These are phyloP conservation scores for Euphrasia confusa DNA, from an alignment of 257 asterid species.

Conservation along the genomic window DNA sequence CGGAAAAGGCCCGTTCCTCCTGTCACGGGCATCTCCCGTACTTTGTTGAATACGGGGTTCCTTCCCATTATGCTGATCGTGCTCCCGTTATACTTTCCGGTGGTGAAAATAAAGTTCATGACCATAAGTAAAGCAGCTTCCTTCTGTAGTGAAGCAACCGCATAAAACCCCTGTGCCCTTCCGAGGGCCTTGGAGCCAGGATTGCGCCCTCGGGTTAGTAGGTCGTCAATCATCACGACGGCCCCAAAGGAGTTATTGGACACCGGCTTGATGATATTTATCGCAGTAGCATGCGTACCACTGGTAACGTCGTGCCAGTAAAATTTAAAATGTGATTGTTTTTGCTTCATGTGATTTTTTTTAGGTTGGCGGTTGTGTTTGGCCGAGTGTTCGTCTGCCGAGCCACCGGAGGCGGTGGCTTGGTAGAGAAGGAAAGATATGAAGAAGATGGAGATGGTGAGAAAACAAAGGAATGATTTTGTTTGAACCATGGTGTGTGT, in stretches of 20 bases:
- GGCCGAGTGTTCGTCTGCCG: conserved; percentile 12
- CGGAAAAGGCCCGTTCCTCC: background rate
- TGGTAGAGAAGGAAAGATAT: background rate
- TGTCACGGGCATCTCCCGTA: background rate
- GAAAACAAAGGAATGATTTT: background rate
- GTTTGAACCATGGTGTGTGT: conserved; percentile 26
- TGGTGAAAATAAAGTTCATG: background rate
- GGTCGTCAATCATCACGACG: conserved; percentile 49
- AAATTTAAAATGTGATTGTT: conserved; percentile 28
- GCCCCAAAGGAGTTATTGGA: conserved; percentile 14
- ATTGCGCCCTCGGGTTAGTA: conserved; percentile 40
- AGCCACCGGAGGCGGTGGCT: conserved; percentile 13
- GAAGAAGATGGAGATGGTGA: conserved; percentile 24
- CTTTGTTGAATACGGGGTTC: background rate
- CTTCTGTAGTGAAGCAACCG: conserved; percentile 32
- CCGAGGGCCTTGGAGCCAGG: conserved; percentile 43
- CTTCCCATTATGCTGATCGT: background rate
- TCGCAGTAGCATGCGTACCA: conserved; percentile 33
- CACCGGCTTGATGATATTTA: conserved; percentile 21
- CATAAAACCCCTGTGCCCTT: conserved; percentile 56
- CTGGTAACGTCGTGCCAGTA: conserved; percentile 46
- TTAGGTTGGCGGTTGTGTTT: conserved; percentile 26
- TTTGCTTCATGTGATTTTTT: conserved; percentile 12
- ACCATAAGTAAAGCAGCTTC: background rate
- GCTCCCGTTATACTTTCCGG: background rate